Base-by-base conservation (phyloP, 208 protist genomes). In the Leptomonas pyrrhocoris region DNA sequence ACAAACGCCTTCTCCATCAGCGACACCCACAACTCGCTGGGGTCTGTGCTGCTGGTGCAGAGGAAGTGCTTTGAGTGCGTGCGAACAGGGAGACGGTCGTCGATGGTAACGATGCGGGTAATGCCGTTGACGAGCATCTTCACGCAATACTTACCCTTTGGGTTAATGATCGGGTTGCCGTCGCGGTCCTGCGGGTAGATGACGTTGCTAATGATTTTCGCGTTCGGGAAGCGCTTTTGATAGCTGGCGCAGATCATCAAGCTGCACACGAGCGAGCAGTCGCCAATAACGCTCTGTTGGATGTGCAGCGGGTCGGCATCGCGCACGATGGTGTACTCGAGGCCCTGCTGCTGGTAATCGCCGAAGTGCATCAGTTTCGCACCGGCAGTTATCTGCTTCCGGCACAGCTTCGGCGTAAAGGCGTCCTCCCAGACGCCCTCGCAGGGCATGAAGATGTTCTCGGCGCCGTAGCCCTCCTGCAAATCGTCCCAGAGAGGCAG, bases 81-180 rank as follows among this genome's bases (percentile, higher is more conserved):
- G 28, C 81, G 75, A 36, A 82, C 80, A 12, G 91, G 89, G 43
- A 97, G 83, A 19, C 89, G 81, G 66, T 97, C 94, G 73, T 97
- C 94, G 23, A 97, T 83, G 19, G 86, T 88, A 46, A 97, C 88
- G 56, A 95, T 82, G 25, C 94, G 87, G 19, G 88, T 94, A 27
- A 90, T 89, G 56, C 94, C 94, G 71, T 97, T 97, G 66, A 97
- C 79, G n/a, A 96, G 80, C 88, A 97, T 93, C 73, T 96, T 96
- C 8, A 97, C 84, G 69, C 81, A 89, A 70, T 97, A 96, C 71
- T 94, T 94, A 19, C 94, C 94, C 68, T 88, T 92, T 1, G 88
- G 85, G 73, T 92, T 96, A 19, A 94, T 45, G 13, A 97, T 75
- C 15, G 91, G 89, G 51, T 82, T 82, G 4, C 92, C 80, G 18